Base-by-base conservation (phyloP, 306 rosid genomes). In the Casuarina glauca region DNA sequence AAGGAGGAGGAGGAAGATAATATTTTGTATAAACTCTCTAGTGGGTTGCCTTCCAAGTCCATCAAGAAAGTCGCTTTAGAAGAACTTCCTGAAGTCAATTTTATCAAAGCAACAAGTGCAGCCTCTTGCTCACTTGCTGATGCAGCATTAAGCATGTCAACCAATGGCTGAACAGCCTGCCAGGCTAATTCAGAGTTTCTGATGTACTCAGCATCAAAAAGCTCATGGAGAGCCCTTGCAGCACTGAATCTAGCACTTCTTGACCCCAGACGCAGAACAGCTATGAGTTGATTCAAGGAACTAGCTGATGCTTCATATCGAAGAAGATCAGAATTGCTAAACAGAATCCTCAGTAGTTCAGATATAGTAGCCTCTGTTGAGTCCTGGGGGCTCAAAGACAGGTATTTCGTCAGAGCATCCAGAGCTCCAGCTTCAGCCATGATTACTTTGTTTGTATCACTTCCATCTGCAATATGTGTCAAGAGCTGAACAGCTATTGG, bases 381-480 rank as follows among this genome's bases (percentile, higher is more conserved):
- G 52, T 91, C 97, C 84, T 95, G 98, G 76, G 98, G 98, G 85
- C 98, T 92, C 90, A 95, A 83, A 83, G 98, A 95, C 49, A 95
- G 91, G 88, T 95, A 95, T 77, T 91, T 95, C 72, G 91, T 92
- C 90, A 95, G 87, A 85, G 97, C 97, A 74, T 95, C 97, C 73
- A 95, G 80, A 86, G 88, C 97, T 74, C 98, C 97, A 76, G 97
- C 95, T 89, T 95, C 98, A 62, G 97, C 97, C 87, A 95, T 86
- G 69, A 92, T 76, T 84, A 84, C 81, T 86, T 95, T 95, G 72
- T 92, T 95, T 80, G 91, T 48, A 69, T 94, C 97, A 75, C 88
- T 90, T 81, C 98, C 98, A 79, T 91, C 90, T 46, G 98, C 97
- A 70, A 95, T 88, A 86, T 88, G 78, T 70, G 89, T 91, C 89